Evolutionary conservation across 345 rosid genomes (phyloP), one percentile per base, ranked within the genome.

Genomic region (Murraya paniculata): DNA sequence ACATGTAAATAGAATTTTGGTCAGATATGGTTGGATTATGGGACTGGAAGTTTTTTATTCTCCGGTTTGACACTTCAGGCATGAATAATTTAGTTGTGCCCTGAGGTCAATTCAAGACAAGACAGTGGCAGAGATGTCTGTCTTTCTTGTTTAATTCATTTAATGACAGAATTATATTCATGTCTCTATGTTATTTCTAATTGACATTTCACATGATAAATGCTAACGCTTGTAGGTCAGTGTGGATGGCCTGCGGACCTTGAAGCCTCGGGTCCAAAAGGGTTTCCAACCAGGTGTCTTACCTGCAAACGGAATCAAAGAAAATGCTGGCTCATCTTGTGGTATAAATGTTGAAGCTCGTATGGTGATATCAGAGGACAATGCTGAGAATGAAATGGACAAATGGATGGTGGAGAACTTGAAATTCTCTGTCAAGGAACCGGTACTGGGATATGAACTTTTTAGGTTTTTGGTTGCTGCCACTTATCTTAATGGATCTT

Each of bases 371-470:
- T 79, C 90, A 4, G 93, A 86, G 79, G 90, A 90, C 69, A 74
- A 86, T 75, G 76, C 79, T 62, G 91, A 82, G 68, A 87, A 81
- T 79, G 93, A 88, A 78, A 74, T 80, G 76, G 87, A 85, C 81
- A 86, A 86, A 68, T 96, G 99, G 99, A 79, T 79, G 71, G 91
- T 91, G 68, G 98, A 96, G 74, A 92, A 90, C 80, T 56, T 96
- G 83, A 96, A 89, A 88, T 92, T 94, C 84, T 91, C 95, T 77
- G 94, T 94, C 72, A 92, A 90, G 79, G 91, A 92, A 82, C 98
- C 99, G 85, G 99, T 96, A 90, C 85, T 81, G 80, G 33, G 72
- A 82, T 65, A 80, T 72, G 64, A 73, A 73, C 71, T 77, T 77
- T 28, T 50, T 53, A 39, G 38, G 19, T 83, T 50, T 66, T 81